Evolutionary conservation across 164 flowering plant species (phyloP).

Genomic region (Malania oleifera): DNA sequence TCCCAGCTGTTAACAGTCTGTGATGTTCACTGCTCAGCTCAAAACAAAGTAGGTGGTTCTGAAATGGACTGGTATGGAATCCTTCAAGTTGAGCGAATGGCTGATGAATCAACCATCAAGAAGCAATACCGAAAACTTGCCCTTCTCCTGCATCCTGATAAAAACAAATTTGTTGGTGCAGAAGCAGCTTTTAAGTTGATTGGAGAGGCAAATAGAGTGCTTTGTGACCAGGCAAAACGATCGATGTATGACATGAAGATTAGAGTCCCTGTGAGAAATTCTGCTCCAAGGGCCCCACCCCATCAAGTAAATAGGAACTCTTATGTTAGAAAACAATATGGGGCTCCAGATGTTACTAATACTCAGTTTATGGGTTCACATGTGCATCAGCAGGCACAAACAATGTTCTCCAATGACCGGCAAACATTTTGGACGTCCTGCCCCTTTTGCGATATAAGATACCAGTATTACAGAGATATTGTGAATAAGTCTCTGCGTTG

Average conservation of each 20-base stretch:
- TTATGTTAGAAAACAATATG: constrained; percentile 13
- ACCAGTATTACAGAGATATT: constrained; percentile 22
- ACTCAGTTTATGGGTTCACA: constrained; percentile 12
- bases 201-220: constrained; percentile 42
- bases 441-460: constrained; percentile 26
- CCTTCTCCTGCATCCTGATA: constrained; percentile 48
- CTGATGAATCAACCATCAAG: constrained; percentile 37
- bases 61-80: constrained; percentile 51
- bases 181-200: constrained; percentile 57
- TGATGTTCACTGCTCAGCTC: constrained; percentile 47
- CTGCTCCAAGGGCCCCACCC: constrained; percentile 16
- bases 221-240: constrained; percentile 29
- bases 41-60: constrained; percentile 23
- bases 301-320: constrained; percentile 19
- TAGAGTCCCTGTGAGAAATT: constrained; percentile 6
- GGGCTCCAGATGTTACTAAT: constrained; percentile 6
- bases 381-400: constrained; percentile 10
- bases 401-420: background rate
- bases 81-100: constrained; percentile 35
- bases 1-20: constrained; percentile 37
- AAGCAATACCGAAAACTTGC: constrained; percentile 53
- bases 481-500: constrained; percentile 26
- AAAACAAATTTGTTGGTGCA: constrained; percentile 48
- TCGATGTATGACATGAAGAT: constrained; percentile 30
- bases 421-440: constrained; percentile 41